Percentiles rank a stretch among this genome's conserved stretches.
Conservation (phyloP, 2,329 filamentous ascomycete genomes). For the Diaporthe sp. region DNA sequence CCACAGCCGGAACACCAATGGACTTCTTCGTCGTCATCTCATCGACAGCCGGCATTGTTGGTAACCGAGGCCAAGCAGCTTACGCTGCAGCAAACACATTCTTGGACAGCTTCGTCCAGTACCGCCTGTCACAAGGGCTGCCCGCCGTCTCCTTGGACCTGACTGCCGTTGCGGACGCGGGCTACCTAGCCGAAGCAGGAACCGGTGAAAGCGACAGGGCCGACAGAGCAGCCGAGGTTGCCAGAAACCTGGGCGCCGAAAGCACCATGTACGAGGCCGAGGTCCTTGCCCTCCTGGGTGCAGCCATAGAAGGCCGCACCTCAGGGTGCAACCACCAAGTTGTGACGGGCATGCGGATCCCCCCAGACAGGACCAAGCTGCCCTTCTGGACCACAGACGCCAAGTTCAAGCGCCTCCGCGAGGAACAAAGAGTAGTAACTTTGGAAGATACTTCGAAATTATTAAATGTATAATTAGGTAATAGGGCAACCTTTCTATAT, state of each 20-base stretch:
- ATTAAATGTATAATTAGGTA: too few species aligned
- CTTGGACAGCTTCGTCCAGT: slow-evolving; percentile 51
- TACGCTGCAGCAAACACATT: slow-evolving; percentile 59
- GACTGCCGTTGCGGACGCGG: slow-evolving; percentile 60
- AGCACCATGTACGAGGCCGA: slow-evolving; percentile 62
- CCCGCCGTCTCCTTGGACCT: slow-evolving; percentile 59
- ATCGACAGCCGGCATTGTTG: slow-evolving; percentile 61
- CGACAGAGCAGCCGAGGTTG: slow-evolving; percentile 56
- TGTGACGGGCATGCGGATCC: slow-evolving; percentile 24
- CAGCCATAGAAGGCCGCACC: slow-evolving; percentile 40
- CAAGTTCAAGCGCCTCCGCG: slow-evolving; percentile 62
- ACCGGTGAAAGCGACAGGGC: slow-evolving; percentile 57
- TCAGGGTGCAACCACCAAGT: slow-evolving; percentile 37
- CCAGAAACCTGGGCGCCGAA: slow-evolving; percentile 53
- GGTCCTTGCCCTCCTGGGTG: slow-evolving; percentile 45
- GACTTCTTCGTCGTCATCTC: slow-evolving; percentile 68
- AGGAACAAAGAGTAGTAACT: too few species aligned
- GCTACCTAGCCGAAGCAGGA: slow-evolving; percentile 57
- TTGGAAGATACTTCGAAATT: too few species aligned
- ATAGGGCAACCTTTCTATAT: too few species aligned
- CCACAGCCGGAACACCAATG: slow-evolving; percentile 48
- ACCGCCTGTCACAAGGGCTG: slow-evolving; percentile 47
- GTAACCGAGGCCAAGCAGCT: slow-evolving; percentile 62
- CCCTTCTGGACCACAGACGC: slow-evolving; percentile 66
- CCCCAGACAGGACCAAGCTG: slow-evolving; percentile 38